Evolutionary conservation across 257 asterid species (phyloP).

Genomic region (Cordia subcordata): DNA sequence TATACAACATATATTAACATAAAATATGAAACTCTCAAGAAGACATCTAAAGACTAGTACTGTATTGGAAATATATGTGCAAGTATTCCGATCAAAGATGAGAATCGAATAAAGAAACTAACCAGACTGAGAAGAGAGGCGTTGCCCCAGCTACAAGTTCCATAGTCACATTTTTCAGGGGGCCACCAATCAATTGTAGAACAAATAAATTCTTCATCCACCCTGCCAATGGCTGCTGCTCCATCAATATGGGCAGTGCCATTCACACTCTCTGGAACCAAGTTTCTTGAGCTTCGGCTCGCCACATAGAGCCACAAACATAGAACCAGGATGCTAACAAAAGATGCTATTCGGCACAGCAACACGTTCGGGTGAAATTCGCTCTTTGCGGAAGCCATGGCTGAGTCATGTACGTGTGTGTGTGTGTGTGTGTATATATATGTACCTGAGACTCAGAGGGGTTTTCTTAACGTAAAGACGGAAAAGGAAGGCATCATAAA

Average conservation of each 20-base stretch:
- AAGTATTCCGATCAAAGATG: not conserved
- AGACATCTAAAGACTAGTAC: no score
- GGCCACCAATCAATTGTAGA: constrained; percentile 75
- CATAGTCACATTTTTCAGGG: constrained; percentile 49
- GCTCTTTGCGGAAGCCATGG: no score
- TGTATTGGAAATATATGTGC: not conserved
- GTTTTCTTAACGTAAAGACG: no score
- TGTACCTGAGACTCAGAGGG: no score
- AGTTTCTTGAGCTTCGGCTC: constrained; percentile 25
- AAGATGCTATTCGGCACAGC: constrained; percentile 30
- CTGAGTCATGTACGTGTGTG: no score
- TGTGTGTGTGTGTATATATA: no score
- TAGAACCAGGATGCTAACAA: constrained; percentile 32
- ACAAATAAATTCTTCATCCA: constrained; percentile 48
- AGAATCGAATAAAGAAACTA: not conserved
- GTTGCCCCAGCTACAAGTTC: constrained; percentile 56
- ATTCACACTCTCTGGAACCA: constrained; percentile 28
- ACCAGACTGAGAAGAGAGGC: constrained; percentile 80
- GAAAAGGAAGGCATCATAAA: no score
- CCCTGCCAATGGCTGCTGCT: constrained; percentile 32
- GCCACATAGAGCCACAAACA: constrained; percentile 51
- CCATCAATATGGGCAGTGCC: constrained; percentile 59
- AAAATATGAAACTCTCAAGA: not conserved
- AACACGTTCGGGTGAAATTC: not conserved
- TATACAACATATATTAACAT: no score